Evolutionary conservation across 176 grass and related monocot species (phyloP), one percentile per base, ranked within the genome.

Genomic region (Aechmea fasciata): DNA sequence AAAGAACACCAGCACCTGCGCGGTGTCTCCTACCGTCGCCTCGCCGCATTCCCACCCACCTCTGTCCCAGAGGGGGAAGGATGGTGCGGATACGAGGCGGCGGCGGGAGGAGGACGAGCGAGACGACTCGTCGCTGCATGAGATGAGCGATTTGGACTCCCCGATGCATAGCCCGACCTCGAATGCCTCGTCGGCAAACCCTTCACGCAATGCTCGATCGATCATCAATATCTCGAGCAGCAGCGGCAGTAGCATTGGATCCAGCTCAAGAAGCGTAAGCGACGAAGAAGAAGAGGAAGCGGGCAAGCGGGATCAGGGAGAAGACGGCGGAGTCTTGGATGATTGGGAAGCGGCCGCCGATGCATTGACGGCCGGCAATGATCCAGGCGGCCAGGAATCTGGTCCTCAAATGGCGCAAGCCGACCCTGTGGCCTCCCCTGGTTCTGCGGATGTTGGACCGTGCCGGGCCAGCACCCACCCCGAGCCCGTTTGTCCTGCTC

Each of bases 291-390:
- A 99, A 72, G 93, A 97, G 69, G 79, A 83, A n/a, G 85, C 48
- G 67, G 72, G 11, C 71, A 71, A 51, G 80, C 76, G 26, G 63
- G 89, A 74, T 41, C 33, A 41, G 33, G 33, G 33, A 7, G 33
- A 41, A 41, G 33, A 41, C 33, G 33, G 33, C 33, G 33, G 33
- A 7, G 33, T 41, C 33, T 5, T 41, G 33, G 94, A 99, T 55
- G 94, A 99, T 83, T 99, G 94, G 94, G 94, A 99, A 71, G 84
- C 90, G 8, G 90, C 85, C 13, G 94, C 94, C 0, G 94, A 99
- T 74, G 89, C 86, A 10, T 73, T 99, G 14, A 68, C 80, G 11
- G 64, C 62, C 0, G 81, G 70, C 55, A 33, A 81, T 50, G 71
- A 84, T 73, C 69, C 81, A 53, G 73, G 73, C 69, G 69, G 77